Evolutionary conservation across 202 grass and related monocot species (phyloP).

Genomic region (Dendrocalamus latiflorus): DNA sequence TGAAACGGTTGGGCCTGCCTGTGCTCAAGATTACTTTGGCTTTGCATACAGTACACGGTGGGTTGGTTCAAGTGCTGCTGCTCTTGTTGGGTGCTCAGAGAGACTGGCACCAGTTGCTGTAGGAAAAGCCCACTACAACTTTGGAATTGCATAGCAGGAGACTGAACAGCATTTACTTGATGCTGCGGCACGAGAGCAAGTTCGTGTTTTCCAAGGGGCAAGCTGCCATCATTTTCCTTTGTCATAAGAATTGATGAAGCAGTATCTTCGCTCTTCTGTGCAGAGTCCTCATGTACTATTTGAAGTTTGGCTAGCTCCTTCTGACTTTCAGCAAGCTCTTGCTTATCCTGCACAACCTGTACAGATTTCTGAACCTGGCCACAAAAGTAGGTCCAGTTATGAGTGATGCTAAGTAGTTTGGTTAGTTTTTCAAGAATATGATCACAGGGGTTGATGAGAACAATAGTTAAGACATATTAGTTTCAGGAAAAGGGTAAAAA

Average conservation of each 20-base stretch:
- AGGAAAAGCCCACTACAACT: conserved; percentile 45
- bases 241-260: conserved; percentile 40
- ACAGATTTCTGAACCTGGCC: conserved; percentile 79
- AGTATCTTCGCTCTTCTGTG: conserved; percentile 53
- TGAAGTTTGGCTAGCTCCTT: conserved; percentile 79
- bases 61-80: conserved; percentile 36
- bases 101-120: conserved; percentile 45
- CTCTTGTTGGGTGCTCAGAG: conserved; percentile 39
- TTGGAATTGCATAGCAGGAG: conserved; percentile 48
- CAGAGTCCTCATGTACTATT: conserved; percentile 51
- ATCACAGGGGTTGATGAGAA: neutral
- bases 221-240: conserved; percentile 41
- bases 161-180: conserved; percentile 43
- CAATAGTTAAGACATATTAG: neutral
- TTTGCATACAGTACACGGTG: conserved; percentile 39
- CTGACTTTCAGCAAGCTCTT: conserved; percentile 73
- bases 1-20: conserved; percentile 44
- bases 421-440: neutral
- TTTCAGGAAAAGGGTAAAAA: neutral
- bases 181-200: conserved; percentile 57
- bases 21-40: conserved; percentile 30
- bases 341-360: conserved; percentile 78
- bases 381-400: conserved; percentile 16
- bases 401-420: neutral
- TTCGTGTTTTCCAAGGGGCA: conserved; percentile 44